Conservation (phyloP, 2,329 filamentous ascomycete species). For the Ciborinia camelliae region DNA sequence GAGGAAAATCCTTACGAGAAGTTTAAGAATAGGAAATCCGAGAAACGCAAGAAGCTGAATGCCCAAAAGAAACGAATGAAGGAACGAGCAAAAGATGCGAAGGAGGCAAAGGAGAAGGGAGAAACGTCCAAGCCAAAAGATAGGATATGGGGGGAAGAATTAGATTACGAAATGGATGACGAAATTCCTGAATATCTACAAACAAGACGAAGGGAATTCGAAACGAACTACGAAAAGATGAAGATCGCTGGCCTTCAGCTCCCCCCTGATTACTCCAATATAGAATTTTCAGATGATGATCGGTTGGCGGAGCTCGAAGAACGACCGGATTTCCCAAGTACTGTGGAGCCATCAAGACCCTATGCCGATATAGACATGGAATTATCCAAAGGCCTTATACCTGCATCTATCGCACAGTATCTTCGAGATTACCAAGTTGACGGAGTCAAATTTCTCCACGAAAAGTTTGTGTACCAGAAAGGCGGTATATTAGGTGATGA, state of each 20-base stretch:
- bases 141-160: slow-evolving; percentile 33
- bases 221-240: slow-evolving; percentile 55
- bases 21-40: slow-evolving; percentile 58
- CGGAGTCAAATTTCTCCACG: slow-evolving; percentile 80
- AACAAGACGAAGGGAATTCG: slow-evolving; percentile 65
- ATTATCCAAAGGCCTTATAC: slow-evolving; percentile 76
- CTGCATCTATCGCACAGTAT: slow-evolving; percentile 86
- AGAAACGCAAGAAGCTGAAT: slow-evolving; percentile 50
- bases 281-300: slow-evolving; percentile 73
- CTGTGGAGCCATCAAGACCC: slow-evolving; percentile 60
- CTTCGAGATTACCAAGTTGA: slow-evolving; percentile 87
- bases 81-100: slow-evolving; percentile 44
- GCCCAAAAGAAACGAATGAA: slow-evolving; percentile 46
- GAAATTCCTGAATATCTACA: slow-evolving; percentile 68
- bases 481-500: slow-evolving; percentile 81
- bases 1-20: slow-evolving; percentile 59
- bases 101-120: slow-evolving; percentile 29
- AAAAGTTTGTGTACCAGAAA: slow-evolving; percentile 84
- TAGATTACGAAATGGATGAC: slow-evolving; percentile 35
- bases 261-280: slow-evolving; percentile 71
- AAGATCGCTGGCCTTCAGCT: slow-evolving; percentile 68
- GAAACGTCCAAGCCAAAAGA: slow-evolving; percentile 26
- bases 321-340: slow-evolving; percentile 63
- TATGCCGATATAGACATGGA: slow-evolving; percentile 74
- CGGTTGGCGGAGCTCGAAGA: slow-evolving; percentile 59